Conservation (phyloP, 768 basidiomycete genomes). For the Mycena floridula region DNA sequence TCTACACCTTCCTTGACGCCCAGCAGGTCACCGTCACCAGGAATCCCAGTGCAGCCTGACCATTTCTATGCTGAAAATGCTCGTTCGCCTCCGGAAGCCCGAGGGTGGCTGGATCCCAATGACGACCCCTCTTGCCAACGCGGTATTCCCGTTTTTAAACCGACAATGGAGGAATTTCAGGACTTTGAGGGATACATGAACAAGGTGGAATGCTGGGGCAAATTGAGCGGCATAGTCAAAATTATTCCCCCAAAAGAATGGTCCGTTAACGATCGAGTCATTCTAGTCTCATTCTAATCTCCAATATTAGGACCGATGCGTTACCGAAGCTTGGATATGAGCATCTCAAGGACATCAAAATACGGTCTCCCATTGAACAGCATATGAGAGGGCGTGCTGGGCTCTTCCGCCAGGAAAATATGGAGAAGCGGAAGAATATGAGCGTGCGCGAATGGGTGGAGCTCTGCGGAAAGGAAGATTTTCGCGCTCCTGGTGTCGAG, state of each 20-base stretch:
- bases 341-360: slow-evolving; percentile 70
- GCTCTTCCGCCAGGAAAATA: slow-evolving; percentile 84
- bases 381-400: slow-evolving; percentile 84
- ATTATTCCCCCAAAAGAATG: slow-evolving; percentile 94
- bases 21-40: slow-evolving; percentile 50
- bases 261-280: slow-evolving; percentile 36
- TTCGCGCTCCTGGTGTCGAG: slow-evolving; percentile 64
- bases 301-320: slow-evolving; percentile 50
- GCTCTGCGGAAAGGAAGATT: slow-evolving; percentile 64
- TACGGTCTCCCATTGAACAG: slow-evolving; percentile 90
- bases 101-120: slow-evolving; percentile 66
- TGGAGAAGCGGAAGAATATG: slow-evolving; percentile 80
- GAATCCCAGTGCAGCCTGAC: slow-evolving; percentile 62
- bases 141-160: slow-evolving; percentile 96
- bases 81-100: slow-evolving; percentile 37
- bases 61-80: slow-evolving; percentile 71
- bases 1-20: slow-evolving; percentile 34
- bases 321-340: slow-evolving; percentile 59
- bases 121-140: slow-evolving; percentile 78
- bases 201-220: slow-evolving; percentile 85
- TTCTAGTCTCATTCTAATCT: slow-evolving; percentile 14
- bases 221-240: slow-evolving; percentile 88
- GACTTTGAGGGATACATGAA: slow-evolving; percentile 92
- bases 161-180: slow-evolving; percentile 84
- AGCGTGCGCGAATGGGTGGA: slow-evolving; percentile 88